Base-by-base conservation (phyloP, 2,329 filamentous ascomycete genomes). In the Penicillium sp. region DNA sequence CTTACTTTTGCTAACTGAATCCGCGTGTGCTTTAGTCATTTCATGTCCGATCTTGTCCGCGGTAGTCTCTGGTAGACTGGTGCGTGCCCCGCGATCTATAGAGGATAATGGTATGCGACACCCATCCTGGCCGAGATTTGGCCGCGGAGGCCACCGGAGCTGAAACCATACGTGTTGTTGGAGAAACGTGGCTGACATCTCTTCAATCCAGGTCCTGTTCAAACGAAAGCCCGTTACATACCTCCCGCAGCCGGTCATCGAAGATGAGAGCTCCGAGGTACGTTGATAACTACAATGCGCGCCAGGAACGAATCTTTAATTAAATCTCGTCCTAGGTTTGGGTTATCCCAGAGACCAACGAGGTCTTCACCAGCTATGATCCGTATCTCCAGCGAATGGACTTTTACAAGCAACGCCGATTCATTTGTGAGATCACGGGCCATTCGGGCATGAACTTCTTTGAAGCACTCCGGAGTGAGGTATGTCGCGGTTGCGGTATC, bases 341-440 rank as follows among this genome's bases (percentile, higher is more conserved):
- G 90, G 84, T 90, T 59, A 96, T 99, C 58, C 81, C 86, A 51
- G 85, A 92, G 72, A 97, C 94, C 13, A 89, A 88, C 41, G 94
- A 99, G 75, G 80, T 96, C 52, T 99, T 97, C 69, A 79, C 81
- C 18, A 87, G 86, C 46, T 97, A 97, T 71, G 92, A 96, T 66
- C 85, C 87, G 39, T 99, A 95, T 74, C 76, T 96, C 33, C 81
- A 83, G 63, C 85, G 92, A 53, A 87, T 92, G 81, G 92, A 96
- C 70, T 96, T 95, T 69, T 96, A 96, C 71, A 91, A 88, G 63
- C 90, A 95, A 86, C 89, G 86, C 67, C 85, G 88, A 50, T 99
- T 97, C 72, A 96, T 95, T 56, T 96, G 95, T 73, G 89, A 95
- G 70, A 95, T 97, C 60, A 96, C 91, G 12, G 94, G 94, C 49